These are phyloP conservation scores for Chamaecyparis obtusa DNA, from an alignment of 75 land plant genomes.

Conservation along the genomic window DNA sequence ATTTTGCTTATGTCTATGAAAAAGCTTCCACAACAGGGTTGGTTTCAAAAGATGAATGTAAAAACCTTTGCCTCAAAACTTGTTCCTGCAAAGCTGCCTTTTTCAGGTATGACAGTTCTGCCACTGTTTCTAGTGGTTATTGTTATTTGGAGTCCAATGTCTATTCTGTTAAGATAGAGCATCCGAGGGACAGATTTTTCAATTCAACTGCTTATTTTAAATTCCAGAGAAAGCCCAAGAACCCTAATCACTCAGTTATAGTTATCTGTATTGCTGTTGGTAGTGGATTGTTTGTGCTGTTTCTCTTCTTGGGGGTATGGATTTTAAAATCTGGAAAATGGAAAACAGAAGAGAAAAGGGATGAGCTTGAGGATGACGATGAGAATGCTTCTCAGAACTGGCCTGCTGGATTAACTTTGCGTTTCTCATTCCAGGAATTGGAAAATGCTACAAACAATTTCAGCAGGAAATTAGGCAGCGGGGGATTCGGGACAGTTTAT, in stretches of 20 bases:
- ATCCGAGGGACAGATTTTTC: background rate
- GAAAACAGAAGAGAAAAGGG: background rate
- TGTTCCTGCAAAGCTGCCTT: constrained; percentile 47
- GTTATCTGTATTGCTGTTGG: background rate
- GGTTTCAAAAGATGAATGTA: constrained; percentile 24
- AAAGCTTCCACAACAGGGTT: background rate
- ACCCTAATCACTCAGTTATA: background rate
- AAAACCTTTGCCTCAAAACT: constrained; percentile 25
- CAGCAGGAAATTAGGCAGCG: constrained; percentile 29
- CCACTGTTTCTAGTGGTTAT: constrained; percentile 14
- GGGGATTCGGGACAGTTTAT: constrained; percentile 13
- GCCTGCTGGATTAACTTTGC: background rate
- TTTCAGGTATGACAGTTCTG: background rate
- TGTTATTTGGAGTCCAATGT: constrained; percentile 21
- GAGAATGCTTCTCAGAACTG: background rate
- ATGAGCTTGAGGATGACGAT: background rate
- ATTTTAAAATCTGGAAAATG: background rate
- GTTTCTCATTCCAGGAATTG: background rate
- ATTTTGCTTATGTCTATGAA: constrained; percentile 16
- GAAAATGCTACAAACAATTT: background rate
- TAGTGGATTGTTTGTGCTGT: background rate
- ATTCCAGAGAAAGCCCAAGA: constrained; percentile 5
- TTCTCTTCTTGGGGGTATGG: background rate
- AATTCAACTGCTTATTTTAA: constrained; percentile 27
- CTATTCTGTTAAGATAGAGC: constrained; percentile 16